These are phyloP conservation scores for Scenedesmus sp. DNA, from an alignment of 163 green algal genomes.

Conservation along the genomic window DNA sequence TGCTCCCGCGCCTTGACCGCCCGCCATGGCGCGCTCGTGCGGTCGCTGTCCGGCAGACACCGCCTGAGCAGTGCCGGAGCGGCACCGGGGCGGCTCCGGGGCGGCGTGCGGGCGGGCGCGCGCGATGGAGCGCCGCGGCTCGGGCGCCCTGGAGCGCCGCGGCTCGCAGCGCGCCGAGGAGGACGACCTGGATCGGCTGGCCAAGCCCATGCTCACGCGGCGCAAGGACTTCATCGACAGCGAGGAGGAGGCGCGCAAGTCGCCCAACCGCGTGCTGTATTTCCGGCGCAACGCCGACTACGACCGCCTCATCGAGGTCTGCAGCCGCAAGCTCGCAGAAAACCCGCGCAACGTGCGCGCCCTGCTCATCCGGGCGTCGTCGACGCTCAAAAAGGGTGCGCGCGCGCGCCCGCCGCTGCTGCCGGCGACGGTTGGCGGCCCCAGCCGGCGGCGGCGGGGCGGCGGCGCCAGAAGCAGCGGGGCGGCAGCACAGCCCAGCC, in stretches of 20 bases:
- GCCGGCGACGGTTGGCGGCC: not conserved
- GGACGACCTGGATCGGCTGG: slow-evolving; percentile 39
- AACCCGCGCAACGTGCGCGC: slow-evolving; percentile 51
- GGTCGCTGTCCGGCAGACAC: too few relatives aligned
- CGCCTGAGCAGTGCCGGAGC: too few relatives aligned
- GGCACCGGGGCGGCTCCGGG: too few relatives aligned
- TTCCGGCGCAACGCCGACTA: slow-evolving; percentile 55
- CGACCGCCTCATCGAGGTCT: slow-evolving; percentile 56
- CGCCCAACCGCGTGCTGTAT: slow-evolving; percentile 53
- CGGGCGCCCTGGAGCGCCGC: too few relatives aligned
- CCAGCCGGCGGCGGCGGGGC: too few relatives aligned
- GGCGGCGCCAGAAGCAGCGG: too few relatives aligned
- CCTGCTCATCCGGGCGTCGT: slow-evolving; percentile 53
- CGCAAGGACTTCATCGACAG: slow-evolving; percentile 45
- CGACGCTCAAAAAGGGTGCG: slow-evolving; percentile 52
- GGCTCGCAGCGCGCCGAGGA: slow-evolving; percentile 7
- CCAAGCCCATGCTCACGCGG: slow-evolving; percentile 31
- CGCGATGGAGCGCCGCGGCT: too few relatives aligned
- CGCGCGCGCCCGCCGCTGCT: not conserved
- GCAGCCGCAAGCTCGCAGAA: slow-evolving; percentile 48
- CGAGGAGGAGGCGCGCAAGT: slow-evolving; percentile 43
- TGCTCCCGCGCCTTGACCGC: too few relatives aligned
- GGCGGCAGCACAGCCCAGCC: too few relatives aligned
- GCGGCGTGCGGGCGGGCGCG: too few relatives aligned
- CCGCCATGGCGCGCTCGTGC: too few relatives aligned